Base-by-base conservation (phyloP, 2,329 filamentous ascomycete genomes). In the Polychaeton citri region DNA sequence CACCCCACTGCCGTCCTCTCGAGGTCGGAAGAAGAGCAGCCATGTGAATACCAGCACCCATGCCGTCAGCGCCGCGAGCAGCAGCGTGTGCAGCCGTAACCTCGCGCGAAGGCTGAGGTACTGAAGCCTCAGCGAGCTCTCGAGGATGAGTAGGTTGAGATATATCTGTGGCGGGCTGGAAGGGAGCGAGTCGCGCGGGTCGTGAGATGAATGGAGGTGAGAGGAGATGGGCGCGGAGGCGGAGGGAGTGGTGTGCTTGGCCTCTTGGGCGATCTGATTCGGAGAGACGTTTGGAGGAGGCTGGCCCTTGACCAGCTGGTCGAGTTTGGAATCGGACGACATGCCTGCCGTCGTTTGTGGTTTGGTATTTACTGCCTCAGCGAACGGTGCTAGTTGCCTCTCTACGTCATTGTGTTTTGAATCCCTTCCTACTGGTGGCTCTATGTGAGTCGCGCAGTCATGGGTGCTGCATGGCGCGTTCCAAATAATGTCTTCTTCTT, bases 121-220 rank as follows among this genome's bases (percentile, higher is more conserved):
- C 52, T 98, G 90, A 17, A 85, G 79, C 45, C 90, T 84, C 21
- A 98, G 69, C 4, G 86, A 94, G 33, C 85, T 86, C 60, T 98
- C 90, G 59, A 98, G 82, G 51, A 98, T 92, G 40, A 98, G 74
- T 17, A 98, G 79, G 61, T 98, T 98, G 51, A 98, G 77, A 64
- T 98, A 98, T 54, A 98, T 95, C 68, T 94, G 90, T 37, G 85
- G 84, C 32, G 87, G 87, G 12, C 84, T 85, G 54, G 82, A 88
- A n/a, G 87, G 87, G 12, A 88, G 76, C 42, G 79, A 76, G 49
- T 77, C 79, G 43, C 88, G 72, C 19, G 85, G 84, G 55, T 92
- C 85, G 24, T 28, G 24, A 28, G 24, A 28, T 5, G 24, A 15
- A 15, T 28, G 24, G 12, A 28, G 24, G 15, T 10, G 24, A 28